phyloP scores from a whole-genome alignment of 164 flowering plant species.

The Magnolia officinalis region DNA sequence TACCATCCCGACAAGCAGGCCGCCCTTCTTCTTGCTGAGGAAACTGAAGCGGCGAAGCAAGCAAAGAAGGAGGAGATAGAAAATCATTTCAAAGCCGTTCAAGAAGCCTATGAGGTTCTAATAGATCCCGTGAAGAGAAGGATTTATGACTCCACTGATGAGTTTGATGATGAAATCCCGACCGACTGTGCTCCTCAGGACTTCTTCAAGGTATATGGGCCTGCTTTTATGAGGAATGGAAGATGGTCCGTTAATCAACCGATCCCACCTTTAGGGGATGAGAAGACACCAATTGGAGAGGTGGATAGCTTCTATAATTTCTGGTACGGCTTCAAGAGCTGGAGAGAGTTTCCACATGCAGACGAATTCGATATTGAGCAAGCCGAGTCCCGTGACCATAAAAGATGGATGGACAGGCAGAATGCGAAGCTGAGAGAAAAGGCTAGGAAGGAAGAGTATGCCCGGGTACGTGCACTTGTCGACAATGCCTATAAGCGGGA shows the following conservation, averaged over 20 bases:
- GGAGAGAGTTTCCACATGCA: constrained; percentile 94
- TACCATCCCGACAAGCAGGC: constrained; percentile 61
- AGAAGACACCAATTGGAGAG: constrained; percentile 48
- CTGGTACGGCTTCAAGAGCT: constrained; percentile 87
- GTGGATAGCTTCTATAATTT: constrained; percentile 77
- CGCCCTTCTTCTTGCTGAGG: constrained; percentile 74
- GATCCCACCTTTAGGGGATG: constrained; percentile 69
- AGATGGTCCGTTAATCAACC: constrained; percentile 84
- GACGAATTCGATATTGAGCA: constrained; percentile 93
- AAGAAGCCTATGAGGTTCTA: constrained; percentile 82
- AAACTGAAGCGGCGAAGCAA: constrained; percentile 80
- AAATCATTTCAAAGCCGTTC: constrained; percentile 72
- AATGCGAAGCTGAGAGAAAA: constrained; percentile 83
- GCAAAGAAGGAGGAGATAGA: constrained; percentile 91
- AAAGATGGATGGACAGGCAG: constrained; percentile 98
- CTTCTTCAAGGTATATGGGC: constrained; percentile 87
- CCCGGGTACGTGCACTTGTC: constrained; percentile 70
- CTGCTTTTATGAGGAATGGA: constrained; percentile 90
- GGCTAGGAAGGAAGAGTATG: constrained; percentile 86
- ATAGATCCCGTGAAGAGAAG: constrained; percentile 87
- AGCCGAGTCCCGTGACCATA: constrained; percentile 94
- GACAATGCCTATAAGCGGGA: constrained; percentile 90
- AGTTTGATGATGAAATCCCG: constrained; percentile 91
- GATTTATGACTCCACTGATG: constrained; percentile 91
- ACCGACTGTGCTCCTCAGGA: constrained; percentile 82